phyloP scores from a whole-genome alignment of 2,329 filamentous ascomycete species.

The Paecilomyces fulvus region DNA sequence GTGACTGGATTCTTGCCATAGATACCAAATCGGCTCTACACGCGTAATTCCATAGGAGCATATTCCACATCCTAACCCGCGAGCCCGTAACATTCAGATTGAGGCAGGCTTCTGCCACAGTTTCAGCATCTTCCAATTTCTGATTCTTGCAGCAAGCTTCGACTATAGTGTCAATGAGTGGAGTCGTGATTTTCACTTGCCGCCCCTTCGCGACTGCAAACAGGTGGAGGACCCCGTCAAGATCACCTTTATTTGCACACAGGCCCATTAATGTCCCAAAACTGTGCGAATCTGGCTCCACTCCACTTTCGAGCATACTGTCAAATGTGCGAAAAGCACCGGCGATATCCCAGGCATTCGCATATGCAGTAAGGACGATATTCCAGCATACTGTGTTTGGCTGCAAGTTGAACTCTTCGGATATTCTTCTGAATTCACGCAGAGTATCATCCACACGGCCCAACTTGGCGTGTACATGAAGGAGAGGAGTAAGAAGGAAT shows the following conservation, averaged over 20 bases:
- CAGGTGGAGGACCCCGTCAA: conserved; percentile 58
- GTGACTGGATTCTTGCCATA: conserved; percentile 45
- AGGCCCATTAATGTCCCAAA: conserved; percentile 69
- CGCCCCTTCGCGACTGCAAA: conserved; percentile 54
- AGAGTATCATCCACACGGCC: conserved; percentile 55
- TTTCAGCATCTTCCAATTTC: conserved; percentile 47
- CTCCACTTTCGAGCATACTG: conserved; percentile 42
- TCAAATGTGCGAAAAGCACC: conserved; percentile 58
- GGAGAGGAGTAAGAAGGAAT: conserved; percentile 43
- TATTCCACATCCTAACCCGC: conserved; percentile 66
- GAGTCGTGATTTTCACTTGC: conserved; percentile 42
- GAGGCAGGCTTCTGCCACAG: conserved; percentile 50
- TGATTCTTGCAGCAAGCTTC: conserved; percentile 57
- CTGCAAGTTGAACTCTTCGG: conserved; percentile 44
- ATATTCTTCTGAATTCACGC: conserved; percentile 55
- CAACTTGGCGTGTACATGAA: conserved; percentile 63
- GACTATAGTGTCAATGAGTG: conserved; percentile 58
- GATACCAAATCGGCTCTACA: conserved; percentile 49
- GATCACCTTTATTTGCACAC: conserved; percentile 62
- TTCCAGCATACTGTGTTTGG: conserved; percentile 64
- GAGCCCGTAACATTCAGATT: conserved; percentile 43
- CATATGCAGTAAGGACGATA: conserved; percentile 63
- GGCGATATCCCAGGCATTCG: conserved; percentile 57
- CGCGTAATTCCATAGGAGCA: conserved; percentile 62
- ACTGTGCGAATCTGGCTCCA: conserved; percentile 53